A percentile compares a stretch with the other conserved stretches of the same genome.
Conservation (phyloP, 306 rosid genomes). For the Glycine latifolia region DNA sequence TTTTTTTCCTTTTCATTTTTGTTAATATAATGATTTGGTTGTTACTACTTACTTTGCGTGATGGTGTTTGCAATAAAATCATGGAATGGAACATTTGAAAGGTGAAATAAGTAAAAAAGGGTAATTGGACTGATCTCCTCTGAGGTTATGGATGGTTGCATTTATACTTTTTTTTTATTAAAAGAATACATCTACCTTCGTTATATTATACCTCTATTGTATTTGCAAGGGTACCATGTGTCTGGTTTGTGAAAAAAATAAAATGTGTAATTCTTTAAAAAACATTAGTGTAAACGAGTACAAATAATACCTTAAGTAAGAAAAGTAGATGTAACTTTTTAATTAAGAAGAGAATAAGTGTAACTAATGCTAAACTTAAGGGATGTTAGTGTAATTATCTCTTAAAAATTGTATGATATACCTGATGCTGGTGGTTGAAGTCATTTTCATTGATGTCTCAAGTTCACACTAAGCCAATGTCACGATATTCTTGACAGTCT, state of each 20-base stretch:
- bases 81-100: constrained; percentile 15
- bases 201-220: neutral
- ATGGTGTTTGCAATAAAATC: constrained; percentile 31
- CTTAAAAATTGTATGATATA: neutral
- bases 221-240: neutral
- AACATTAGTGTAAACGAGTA: no score
- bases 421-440: constrained; percentile 32
- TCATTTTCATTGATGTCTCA: constrained; percentile 36
- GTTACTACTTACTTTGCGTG: neutral
- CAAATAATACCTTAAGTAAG: no score
- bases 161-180: no score
- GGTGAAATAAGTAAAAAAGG: neutral
- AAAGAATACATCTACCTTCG: neutral
- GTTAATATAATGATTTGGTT: no score
- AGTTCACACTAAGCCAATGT: constrained; percentile 47
- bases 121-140: neutral
- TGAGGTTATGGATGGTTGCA: no score
- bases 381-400: neutral
- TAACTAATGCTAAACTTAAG: neutral
- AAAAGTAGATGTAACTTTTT: neutral
- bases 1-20: no score
- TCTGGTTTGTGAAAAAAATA: neutral
- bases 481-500: constrained; percentile 61
- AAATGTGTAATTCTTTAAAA: neutral
- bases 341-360: neutral